Evolutionary conservation across 495 filamentous ascomycete species (phyloP).

Genomic region (Neurospora sp.): DNA sequence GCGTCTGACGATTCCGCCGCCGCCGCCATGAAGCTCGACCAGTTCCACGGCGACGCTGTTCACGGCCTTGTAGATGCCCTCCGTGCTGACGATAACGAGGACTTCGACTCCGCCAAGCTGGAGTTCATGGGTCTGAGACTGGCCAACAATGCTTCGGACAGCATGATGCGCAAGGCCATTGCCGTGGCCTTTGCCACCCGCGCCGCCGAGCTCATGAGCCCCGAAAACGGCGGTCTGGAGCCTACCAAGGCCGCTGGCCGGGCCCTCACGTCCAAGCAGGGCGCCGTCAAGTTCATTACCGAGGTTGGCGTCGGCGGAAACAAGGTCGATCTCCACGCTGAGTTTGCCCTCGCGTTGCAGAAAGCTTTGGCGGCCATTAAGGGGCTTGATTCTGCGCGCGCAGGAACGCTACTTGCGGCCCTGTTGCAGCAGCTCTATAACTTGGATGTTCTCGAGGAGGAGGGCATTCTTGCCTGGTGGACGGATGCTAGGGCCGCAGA

Average conservation of each 20-base stretch:
- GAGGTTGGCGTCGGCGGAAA: slow-evolving; percentile 42
- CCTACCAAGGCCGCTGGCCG: slow-evolving; percentile 56
- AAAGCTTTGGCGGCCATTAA: slow-evolving; percentile 56
- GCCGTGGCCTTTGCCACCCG: slow-evolving; percentile 76
- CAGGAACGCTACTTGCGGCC: slow-evolving; percentile 59
- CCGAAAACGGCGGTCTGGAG: slow-evolving; percentile 38
- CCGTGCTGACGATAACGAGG: slow-evolving; percentile 42
- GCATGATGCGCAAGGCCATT: slow-evolving; percentile 77
- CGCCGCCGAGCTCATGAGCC: slow-evolving; percentile 59
- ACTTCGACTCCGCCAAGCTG: slow-evolving; percentile 76
- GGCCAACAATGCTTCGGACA: slow-evolving; percentile 77
- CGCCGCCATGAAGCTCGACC: slow-evolving; percentile 32
- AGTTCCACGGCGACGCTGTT: slow-evolving; percentile 83
- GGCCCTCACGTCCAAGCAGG: slow-evolving; percentile 36
- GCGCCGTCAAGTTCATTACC: slow-evolving; percentile 39
- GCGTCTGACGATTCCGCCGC: slow-evolving; percentile 39
- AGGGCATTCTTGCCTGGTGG: slow-evolving; percentile 87
- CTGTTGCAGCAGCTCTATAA: slow-evolving; percentile 73
- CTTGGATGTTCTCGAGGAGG: slow-evolving; percentile 78
- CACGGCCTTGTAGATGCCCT: slow-evolving; percentile 76
- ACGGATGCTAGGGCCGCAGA: slow-evolving; percentile 52
- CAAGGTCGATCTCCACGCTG: slow-evolving; percentile 54
- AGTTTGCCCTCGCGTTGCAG: slow-evolving; percentile 74
- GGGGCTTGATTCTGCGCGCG: slow-evolving; percentile 35
- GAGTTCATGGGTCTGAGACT: slow-evolving; percentile 87